Percentiles rank a stretch among this genome's conserved stretches.
Evolutionary conservation across 495 filamentous ascomycete species (phyloP).

Genomic region (Neurospora africana): DNA sequence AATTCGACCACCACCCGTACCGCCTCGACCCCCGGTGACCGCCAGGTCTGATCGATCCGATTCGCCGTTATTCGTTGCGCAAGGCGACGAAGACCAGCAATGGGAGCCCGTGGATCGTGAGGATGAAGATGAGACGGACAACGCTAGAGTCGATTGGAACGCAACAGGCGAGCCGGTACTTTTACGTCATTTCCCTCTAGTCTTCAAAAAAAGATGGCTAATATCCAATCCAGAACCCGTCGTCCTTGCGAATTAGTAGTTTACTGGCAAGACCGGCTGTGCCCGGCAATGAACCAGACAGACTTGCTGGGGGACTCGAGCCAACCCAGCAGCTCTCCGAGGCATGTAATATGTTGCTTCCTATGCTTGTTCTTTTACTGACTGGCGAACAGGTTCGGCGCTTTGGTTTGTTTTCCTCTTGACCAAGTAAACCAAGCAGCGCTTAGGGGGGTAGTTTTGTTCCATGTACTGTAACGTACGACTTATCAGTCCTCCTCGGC

Average conservation of each 20-base stretch:
- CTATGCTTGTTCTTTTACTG: slow-evolving; percentile 4
- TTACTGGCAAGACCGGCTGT: slow-evolving; percentile 22
- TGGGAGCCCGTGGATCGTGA: slow-evolving; percentile 75
- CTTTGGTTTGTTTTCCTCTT: slow-evolving; percentile 40
- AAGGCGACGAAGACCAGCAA: slow-evolving; percentile 56
- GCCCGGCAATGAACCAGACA: slow-evolving; percentile 14
- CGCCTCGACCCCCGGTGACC: slow-evolving; percentile 44
- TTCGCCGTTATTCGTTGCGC: slow-evolving; percentile 61
- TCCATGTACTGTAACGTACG: background rate
- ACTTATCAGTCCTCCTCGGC: background rate
- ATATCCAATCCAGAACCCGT: slow-evolving; percentile 21
- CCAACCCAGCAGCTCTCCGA: slow-evolving; percentile 60
- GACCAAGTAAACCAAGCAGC: background rate
- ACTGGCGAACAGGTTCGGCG: slow-evolving; percentile 32
- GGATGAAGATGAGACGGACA: slow-evolving; percentile 56
- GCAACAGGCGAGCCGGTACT: slow-evolving; percentile 46
- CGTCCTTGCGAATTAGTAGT: slow-evolving; percentile 27
- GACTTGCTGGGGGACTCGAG: slow-evolving; percentile 34
- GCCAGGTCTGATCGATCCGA: slow-evolving; percentile 57
- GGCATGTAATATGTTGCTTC: slow-evolving; percentile 21
- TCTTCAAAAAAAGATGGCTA: slow-evolving; percentile 8
- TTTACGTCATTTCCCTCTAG: background rate
- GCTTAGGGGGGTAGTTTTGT: background rate
- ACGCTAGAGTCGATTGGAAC: slow-evolving; percentile 64
- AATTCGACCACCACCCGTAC: slow-evolving; percentile 26